Base-by-base conservation (phyloP, 768 basidiomycete genomes). In the Lactifluus echinatus region DNA sequence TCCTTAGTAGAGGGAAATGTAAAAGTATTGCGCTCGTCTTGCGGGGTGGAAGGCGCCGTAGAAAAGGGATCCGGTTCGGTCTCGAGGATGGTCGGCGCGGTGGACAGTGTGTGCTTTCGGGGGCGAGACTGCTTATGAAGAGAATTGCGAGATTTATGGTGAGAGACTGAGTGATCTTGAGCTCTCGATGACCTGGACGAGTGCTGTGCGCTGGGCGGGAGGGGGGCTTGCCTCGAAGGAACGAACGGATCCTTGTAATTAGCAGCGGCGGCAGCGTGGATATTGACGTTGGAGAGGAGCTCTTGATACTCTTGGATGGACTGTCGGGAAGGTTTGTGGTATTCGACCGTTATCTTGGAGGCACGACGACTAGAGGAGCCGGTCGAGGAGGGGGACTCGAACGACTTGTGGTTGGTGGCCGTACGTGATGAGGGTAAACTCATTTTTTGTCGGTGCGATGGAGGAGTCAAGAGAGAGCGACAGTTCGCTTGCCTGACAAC, bases 281-380 rank as follows among this genome's bases (percentile, higher is more conserved):
- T 50, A 64, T 76, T 78, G 12, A 79, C 74, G 69, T 85, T 79
- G 29, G 77, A 77, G 52, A 90, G 77, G 53, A 89, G 82, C 55
- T 84, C 80, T 68, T 83, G 78, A 70, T 88, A 88, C 63, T 89
- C 86, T 62, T 85, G 85, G 59, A 89, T 83, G 62, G 83, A 85
- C 69, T 86, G 80, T 43, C 86, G 74, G 11, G 83, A 84, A 2
- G 87, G 87, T 17, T 83, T 75, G 72, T 87, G 82, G 69, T 87
- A 85, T 66, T 90, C 85, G 69, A 91, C 76, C 15, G 85, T 83
- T 54, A 63, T 57, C 54, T 61, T 62, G 33, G 62, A 63, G 12
- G 49, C 33, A 19, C 62, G 62, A 49, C 62, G 62, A 50, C 45
- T 62, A 6, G 55, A 50, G 28, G 59, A 40, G 37, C 34, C 53